Evolutionary conservation across 2,329 filamentous ascomycete genomes (phyloP).

Genomic region (Amylocarpus encephaloides): DNA sequence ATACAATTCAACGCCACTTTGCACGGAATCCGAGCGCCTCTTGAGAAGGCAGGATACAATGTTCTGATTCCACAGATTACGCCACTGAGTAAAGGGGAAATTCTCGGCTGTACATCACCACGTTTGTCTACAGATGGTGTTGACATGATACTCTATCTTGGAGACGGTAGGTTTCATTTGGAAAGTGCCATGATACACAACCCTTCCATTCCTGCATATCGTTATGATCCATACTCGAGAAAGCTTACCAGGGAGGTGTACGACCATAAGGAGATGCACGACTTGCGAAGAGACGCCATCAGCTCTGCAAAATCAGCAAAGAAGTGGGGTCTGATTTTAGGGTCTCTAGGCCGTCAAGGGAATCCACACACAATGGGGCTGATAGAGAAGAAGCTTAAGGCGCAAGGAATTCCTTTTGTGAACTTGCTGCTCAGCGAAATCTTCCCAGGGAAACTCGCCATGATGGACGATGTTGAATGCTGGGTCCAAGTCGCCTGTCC

Average conservation of each 20-base stretch:
- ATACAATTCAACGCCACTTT: constrained; percentile 99
- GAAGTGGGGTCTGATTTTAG: constrained; percentile 94
- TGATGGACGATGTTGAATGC: constrained; percentile 91
- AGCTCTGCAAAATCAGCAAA: constrained; percentile 64
- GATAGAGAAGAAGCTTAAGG: constrained; percentile 71
- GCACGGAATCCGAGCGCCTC: constrained; percentile 70
- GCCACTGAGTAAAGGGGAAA: constrained; percentile 89
- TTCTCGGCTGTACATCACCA: constrained; percentile 94
- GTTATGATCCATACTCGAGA: constrained; percentile 94
- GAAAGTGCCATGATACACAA: constrained; percentile 99
- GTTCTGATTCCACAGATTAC: constrained; percentile 88
- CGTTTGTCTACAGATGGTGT: constrained; percentile 54
- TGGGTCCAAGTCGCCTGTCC: constrained; percentile 99
- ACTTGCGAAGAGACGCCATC: constrained; percentile 72
- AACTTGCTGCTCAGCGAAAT: constrained; percentile 90
- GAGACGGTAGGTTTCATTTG: constrained; percentile 90
- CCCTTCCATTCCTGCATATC: constrained; percentile 80
- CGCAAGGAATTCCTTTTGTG: constrained; percentile 70
- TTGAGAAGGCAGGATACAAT: constrained; percentile 79
- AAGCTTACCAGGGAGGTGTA: constrained; percentile 89
- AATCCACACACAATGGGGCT: constrained; percentile 88
- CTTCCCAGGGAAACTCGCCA: constrained; percentile 87
- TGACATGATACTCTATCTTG: constrained; percentile 80
- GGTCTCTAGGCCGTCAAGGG: constrained; percentile 85
- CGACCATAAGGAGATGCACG: constrained; percentile 85